Conservation (phyloP, 208 protist genomes). For the Jaenimonas drosophilae region DNA sequence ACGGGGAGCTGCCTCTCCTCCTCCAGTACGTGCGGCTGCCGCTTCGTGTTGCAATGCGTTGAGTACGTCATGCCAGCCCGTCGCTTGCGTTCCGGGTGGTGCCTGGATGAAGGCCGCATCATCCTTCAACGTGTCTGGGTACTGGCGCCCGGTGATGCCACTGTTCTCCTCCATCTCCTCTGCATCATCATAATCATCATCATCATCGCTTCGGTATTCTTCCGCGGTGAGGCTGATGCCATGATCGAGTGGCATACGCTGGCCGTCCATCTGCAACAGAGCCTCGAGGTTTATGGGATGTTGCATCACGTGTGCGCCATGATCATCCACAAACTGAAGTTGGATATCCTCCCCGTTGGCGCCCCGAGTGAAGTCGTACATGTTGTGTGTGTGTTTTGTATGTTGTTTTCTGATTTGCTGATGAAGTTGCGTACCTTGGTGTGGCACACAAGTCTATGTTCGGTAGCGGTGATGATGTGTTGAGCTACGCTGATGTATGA, state of each 20-base stretch:
- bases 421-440: too few species aligned
- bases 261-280: conserved; percentile 31
- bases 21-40: not conserved
- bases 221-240: conserved; percentile 66
- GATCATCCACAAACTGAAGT: conserved; percentile 49
- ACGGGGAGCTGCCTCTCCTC: not conserved
- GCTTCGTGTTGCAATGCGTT: conserved; percentile 32
- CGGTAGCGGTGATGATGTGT: too few species aligned
- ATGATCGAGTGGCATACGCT: conserved; percentile 37
- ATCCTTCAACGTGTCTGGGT: too few species aligned
- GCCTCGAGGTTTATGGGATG: conserved; percentile 68
- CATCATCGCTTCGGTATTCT: conserved; percentile 22
- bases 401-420: too few species aligned
- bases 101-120: not conserved
- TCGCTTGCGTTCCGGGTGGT: not conserved
- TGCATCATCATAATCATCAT: conserved; percentile 12
- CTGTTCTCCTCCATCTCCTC: conserved; percentile 7
- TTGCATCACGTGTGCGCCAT: conserved; percentile 33
- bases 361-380: not conserved
- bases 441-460: too few species aligned
- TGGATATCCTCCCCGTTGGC: conserved; percentile 22
- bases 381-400: conserved; percentile 5
- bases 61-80: conserved; percentile 23
- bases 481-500: too few species aligned
- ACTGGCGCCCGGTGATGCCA: conserved; percentile 1